Conservation (phyloP, 306 rosid species). For the Trichosanthes cucumerina region DNA sequence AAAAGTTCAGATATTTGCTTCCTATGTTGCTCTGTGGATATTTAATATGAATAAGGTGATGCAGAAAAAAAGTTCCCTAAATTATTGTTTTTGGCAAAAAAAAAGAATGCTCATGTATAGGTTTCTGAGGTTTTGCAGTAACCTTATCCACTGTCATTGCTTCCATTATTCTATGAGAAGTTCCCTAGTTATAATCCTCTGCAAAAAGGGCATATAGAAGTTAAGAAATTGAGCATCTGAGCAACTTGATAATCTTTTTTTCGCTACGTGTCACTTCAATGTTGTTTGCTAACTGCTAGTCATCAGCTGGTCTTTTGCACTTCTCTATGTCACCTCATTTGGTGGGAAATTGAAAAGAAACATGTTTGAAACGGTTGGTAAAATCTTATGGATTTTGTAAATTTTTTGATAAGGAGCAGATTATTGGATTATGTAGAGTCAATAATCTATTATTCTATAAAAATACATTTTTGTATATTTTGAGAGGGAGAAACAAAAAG, state of each 20-base stretch:
- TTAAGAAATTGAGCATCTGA: background rate
- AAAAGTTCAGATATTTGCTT: background rate
- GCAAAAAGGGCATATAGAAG: background rate
- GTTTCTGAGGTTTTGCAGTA: background rate
- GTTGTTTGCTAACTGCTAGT: background rate
- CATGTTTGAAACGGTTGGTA: background rate
- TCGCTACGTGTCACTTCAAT: background rate
- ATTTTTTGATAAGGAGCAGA: background rate
- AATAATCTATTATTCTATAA: background rate
- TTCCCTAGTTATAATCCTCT: background rate
- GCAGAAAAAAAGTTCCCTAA: background rate
- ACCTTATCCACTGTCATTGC: background rate
- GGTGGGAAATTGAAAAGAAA: background rate
- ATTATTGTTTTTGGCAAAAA: background rate
- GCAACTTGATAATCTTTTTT: background rate
- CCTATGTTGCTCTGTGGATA: background rate
- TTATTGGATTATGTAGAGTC: background rate
- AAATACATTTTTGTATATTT: background rate
- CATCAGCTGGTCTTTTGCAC: background rate
- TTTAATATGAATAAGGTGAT: background rate
- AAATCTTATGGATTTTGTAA: background rate
- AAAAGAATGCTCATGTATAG: background rate
- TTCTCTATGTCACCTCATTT: background rate
- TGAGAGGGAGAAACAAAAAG: background rate
- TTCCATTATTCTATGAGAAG: background rate